Percentiles rank a stretch among this genome's conserved stretches.
phyloP scores from a whole-genome alignment of 2,329 filamentous ascomycete genomes.

The Nothophaeocryptopus gaeumannii region DNA sequence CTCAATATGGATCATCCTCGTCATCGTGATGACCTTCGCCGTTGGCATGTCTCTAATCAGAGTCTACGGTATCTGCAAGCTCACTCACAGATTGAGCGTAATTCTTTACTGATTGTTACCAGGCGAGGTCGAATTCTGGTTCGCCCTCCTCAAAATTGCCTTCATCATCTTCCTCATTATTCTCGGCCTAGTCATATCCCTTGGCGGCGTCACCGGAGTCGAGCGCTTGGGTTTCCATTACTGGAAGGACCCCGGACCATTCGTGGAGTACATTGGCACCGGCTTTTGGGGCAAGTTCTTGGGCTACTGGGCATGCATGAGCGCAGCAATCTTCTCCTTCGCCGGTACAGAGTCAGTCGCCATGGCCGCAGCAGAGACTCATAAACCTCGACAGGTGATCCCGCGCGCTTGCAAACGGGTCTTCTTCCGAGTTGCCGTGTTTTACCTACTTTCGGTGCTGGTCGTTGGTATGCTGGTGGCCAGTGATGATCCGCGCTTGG shows the following conservation, averaged over 20 bases:
- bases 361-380: constrained; percentile 27
- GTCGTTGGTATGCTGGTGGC: constrained; percentile 40
- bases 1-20: constrained; percentile 35
- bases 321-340: constrained; percentile 24
- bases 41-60: constrained; percentile 34
- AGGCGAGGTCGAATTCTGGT: constrained; percentile 47
- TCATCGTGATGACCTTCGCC: constrained; percentile 34
- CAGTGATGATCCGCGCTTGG: constrained; percentile 37
- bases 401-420: constrained; percentile 25
- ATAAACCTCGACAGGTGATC: constrained; percentile 27
- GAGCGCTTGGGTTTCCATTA: constrained; percentile 46
- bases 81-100: not conserved
- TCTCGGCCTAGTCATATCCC: constrained; percentile 43
- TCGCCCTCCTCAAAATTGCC: constrained; percentile 45
- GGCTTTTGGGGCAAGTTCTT: constrained; percentile 40
- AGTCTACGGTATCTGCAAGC: constrained; percentile 39
- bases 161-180: constrained; percentile 46
- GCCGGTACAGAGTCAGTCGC: constrained; percentile 27
- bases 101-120: not conserved
- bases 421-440: constrained; percentile 31
- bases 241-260: constrained; percentile 44
- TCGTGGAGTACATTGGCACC: constrained; percentile 40
- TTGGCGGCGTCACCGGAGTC: constrained; percentile 42
- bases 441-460: constrained; percentile 42
- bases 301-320: constrained; percentile 38